Evolutionary conservation across 1,284 basidiomycete genomes (phyloP), one percentile per base, ranked within the genome.

Genomic region (Trichosporon faecale): DNA sequence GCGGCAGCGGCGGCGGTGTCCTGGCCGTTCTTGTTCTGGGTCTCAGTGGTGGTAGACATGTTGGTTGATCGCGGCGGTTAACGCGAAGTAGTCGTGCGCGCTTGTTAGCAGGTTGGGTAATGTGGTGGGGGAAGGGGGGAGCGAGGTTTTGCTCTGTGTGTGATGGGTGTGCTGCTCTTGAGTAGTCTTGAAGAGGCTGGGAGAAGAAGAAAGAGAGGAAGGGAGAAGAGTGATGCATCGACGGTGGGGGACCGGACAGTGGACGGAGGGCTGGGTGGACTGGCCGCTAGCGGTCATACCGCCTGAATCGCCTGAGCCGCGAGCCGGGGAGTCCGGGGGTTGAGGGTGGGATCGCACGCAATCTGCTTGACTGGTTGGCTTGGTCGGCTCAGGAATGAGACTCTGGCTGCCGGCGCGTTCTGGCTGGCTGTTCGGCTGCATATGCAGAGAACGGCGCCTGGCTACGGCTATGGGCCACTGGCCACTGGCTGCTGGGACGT

Each of bases 131-230:
- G 68, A 44, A 44, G 33, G 64, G 52, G 65, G 70, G 31, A 66
- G 70, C 35, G 18, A 31, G 64, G n/a, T 49, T 61, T 37, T 63
- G 68, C 61, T 49, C 64, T 66, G 68, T 61, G n/a, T 61, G 57
- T 61, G 57, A 61, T 49, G 55, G 40, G 65, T 67, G 68, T 44
- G 57, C 21, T 31, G 70, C 72, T 75, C 72, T 72, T 65, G 52
- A 52, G 70, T 66, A 64, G 66, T 74, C 70, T 71, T 72, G 67
- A 73, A 77, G 76, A 77, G 75, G 65, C 75, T 77, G 68, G 68
- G 68, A 64, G 64, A 69, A 52, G n/a, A n/a, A 25, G 40, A 66
- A 60, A 64, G 64, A 63, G 67, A 68, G 70, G 66, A 73, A 57
- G 57, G 33, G 57, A 23, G 57, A 61, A 25, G 21, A 46, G 66